phyloP scores from a whole-genome alignment of 305 asterid genomes.

The Solanum aculeatissimum region DNA sequence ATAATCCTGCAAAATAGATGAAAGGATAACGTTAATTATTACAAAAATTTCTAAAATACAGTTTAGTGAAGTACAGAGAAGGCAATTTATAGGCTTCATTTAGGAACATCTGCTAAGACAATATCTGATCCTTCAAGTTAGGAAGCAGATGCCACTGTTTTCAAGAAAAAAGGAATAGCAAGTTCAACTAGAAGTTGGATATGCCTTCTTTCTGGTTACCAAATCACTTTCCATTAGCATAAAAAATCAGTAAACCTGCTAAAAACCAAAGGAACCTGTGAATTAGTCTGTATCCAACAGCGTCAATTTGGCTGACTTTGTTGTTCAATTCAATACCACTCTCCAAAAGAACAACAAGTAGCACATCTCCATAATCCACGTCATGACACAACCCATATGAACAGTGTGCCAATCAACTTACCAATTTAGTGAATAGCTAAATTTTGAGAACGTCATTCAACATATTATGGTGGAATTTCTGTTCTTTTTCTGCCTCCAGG shows the following conservation, averaged over 20 bases:
- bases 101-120: not conserved
- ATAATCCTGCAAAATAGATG: conserved; percentile 48
- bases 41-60: not conserved
- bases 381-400: not conserved
- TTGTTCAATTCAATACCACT: not conserved
- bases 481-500: not conserved
- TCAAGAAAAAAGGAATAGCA: not conserved
- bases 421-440: not conserved
- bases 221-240: not conserved
- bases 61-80: not conserved
- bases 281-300: not conserved
- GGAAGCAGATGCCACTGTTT: not conserved
- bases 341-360: not conserved
- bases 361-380: not conserved
- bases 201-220: not conserved
- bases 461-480: not conserved
- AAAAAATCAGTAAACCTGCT: not conserved
- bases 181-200: not conserved
- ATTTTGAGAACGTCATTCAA: not conserved
- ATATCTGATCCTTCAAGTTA: not conserved
- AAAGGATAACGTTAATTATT: not conserved
- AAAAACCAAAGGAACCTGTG: not conserved
- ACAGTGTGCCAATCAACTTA: not conserved
- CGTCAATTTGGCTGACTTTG: not conserved
- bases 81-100: not conserved